phyloP scores from a whole-genome alignment of 1,284 basidiomycete genomes.

The Ceratobasidium sp. region DNA sequence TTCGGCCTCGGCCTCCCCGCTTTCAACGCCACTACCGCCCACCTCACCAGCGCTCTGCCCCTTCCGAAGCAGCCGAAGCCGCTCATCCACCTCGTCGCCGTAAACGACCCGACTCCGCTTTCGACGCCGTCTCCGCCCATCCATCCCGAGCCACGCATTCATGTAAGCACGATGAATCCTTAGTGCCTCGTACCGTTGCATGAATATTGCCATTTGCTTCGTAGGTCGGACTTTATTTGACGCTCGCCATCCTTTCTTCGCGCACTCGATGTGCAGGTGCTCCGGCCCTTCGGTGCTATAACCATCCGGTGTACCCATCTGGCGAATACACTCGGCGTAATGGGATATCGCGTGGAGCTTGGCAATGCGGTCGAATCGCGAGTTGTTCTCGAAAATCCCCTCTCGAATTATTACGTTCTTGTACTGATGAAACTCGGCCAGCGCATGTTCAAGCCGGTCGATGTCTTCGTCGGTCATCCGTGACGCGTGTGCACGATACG shows the following conservation, averaged over 20 bases:
- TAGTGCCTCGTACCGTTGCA: slow-evolving; percentile 29
- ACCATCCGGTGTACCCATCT: slow-evolving; percentile 47
- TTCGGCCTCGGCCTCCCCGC: not conserved
- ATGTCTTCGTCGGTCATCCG: slow-evolving; percentile 34
- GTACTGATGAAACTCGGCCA: slow-evolving; percentile 48
- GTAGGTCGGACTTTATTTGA: slow-evolving; percentile 27
- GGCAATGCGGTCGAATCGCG: slow-evolving; percentile 21
- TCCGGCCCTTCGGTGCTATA: slow-evolving; percentile 49
- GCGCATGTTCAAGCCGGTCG: slow-evolving; percentile 38
- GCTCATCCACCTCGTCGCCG: slow-evolving; percentile 2
- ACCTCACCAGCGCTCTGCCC: too few relatives aligned
- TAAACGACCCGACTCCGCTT: slow-evolving; percentile 4
- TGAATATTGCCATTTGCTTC: slow-evolving; percentile 13
- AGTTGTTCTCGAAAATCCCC: slow-evolving; percentile 6
- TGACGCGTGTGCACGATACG: slow-evolving; percentile 50
- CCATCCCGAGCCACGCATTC: not conserved
- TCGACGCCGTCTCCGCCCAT: not conserved
- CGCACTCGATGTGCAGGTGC: slow-evolving; percentile 45
- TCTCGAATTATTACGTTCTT: slow-evolving; percentile 47
- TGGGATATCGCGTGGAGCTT: slow-evolving; percentile 47
- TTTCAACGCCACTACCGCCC: too few relatives aligned
- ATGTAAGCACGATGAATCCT: slow-evolving; percentile 25
- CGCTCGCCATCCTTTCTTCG: slow-evolving; percentile 21
- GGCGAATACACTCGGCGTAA: slow-evolving; percentile 16
- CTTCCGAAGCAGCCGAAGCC: too few relatives aligned